Evolutionary conservation across 768 basidiomycete genomes (phyloP).

Genomic region (Crucibulum laeve): DNA sequence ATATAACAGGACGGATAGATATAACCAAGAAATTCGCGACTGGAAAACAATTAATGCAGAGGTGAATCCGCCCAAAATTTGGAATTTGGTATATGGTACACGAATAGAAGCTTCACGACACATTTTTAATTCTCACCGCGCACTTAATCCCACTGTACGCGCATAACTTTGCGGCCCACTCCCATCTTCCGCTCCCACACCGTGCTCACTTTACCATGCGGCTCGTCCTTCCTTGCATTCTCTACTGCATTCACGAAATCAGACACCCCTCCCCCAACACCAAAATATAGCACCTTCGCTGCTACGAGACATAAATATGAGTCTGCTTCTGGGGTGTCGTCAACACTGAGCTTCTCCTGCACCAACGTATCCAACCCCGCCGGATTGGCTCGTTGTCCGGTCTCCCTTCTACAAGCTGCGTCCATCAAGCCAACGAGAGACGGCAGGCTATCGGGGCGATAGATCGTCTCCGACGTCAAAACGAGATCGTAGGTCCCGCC

Average conservation of each 20-base stretch:
- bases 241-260: slow-evolving; percentile 65
- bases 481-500: slow-evolving; percentile 60
- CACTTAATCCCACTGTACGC: slow-evolving; percentile 54
- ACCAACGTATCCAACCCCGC: neutral
- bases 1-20: too few species aligned
- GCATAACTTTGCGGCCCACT: slow-evolving; percentile 71
- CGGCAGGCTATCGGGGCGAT: slow-evolving; percentile 59
- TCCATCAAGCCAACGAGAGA: slow-evolving; percentile 54
- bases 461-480: slow-evolving; percentile 92
- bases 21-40: too few species aligned
- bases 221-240: slow-evolving; percentile 15
- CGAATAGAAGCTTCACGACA: too few species aligned
- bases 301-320: slow-evolving; percentile 66
- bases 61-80: too few species aligned
- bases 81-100: too few species aligned
- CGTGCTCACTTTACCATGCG: slow-evolving; percentile 40
- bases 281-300: slow-evolving; percentile 91
- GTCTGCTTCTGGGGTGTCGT: neutral
- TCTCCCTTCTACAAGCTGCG: slow-evolving; percentile 23
- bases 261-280: slow-evolving; percentile 84
- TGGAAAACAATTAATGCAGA: too few species aligned
- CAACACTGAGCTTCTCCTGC: neutral
- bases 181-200: slow-evolving; percentile 67
- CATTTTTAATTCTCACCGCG: too few species aligned
- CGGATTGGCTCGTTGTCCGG: neutral